Conservation (phyloP, 2,329 filamentous ascomycete genomes). For the Fusarium fujikuroi region DNA sequence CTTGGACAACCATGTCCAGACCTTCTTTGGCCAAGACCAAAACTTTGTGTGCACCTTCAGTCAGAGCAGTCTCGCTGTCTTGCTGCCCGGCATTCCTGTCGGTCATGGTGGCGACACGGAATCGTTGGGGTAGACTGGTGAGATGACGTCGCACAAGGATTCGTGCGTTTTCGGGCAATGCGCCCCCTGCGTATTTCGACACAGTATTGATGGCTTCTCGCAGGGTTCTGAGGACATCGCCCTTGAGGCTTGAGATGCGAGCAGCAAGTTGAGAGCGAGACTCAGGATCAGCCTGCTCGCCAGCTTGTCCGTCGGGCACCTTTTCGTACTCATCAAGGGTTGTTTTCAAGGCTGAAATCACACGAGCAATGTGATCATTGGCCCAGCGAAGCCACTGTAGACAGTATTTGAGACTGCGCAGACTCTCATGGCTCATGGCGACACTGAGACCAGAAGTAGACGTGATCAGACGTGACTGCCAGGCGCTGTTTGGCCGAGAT, state of each 20-base stretch:
- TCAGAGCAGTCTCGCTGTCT: constrained; percentile 52
- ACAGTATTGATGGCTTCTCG: constrained; percentile 86
- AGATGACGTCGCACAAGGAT: constrained; percentile 85
- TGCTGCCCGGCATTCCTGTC: constrained; percentile 42
- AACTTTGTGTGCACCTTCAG: constrained; percentile 77
- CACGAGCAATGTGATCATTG: constrained; percentile 80
- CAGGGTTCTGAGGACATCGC: constrained; percentile 80
- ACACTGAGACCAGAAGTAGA: constrained; percentile 91
- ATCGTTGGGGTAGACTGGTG: constrained; percentile 84
- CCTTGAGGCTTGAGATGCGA: constrained; percentile 73
- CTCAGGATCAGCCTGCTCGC: constrained; percentile 5
- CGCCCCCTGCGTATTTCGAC: constrained; percentile 89
- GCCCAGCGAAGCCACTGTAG: constrained; percentile 82
- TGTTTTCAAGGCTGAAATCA: constrained; percentile 78
- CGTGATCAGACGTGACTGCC: constrained; percentile 87
- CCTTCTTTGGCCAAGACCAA: constrained; percentile 89
- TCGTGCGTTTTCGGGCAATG: constrained; percentile 87
- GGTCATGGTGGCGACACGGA: constrained; percentile 74
- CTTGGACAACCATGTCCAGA: constrained; percentile 92
- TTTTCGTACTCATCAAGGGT: constrained; percentile 84
- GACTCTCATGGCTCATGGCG: constrained; percentile 88
- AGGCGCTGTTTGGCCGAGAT: constrained; percentile 56
- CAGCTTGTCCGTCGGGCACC: constrained; percentile 8
- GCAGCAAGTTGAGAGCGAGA: constrained; percentile 61
- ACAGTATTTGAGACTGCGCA: constrained; percentile 86